Evolutionary conservation across 768 basidiomycete genomes (phyloP).

Genomic region (Pholiota microspora): DNA sequence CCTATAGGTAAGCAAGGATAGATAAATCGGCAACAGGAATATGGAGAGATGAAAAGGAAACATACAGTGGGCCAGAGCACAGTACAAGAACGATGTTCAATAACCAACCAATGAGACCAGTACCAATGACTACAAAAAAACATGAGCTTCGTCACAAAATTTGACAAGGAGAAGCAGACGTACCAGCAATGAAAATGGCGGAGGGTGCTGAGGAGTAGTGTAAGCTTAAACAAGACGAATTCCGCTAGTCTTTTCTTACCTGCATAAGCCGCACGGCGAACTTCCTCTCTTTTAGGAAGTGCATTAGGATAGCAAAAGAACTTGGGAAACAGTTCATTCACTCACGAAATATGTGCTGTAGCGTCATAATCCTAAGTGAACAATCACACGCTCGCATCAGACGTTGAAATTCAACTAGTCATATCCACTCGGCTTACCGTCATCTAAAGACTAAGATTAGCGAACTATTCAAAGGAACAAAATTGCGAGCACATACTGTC

Average conservation of each 20-base stretch:
- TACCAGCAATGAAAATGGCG: constrained; percentile 61
- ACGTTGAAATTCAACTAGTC: constrained; percentile 3
- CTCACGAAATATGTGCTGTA: constrained; percentile 79
- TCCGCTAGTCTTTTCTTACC: constrained; percentile 31
- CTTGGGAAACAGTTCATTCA: constrained; percentile 1
- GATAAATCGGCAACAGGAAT: no score
- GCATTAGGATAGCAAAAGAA: background rate
- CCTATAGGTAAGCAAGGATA: constrained; percentile 35
- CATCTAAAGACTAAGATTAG: constrained; percentile 43
- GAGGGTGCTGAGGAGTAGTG: constrained; percentile 38
- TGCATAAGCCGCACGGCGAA: constrained; percentile 76
- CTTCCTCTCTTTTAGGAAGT: constrained; percentile 58
- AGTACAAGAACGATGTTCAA: constrained; percentile 86
- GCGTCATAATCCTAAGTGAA: constrained; percentile 70
- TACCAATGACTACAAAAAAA: constrained; percentile 55
- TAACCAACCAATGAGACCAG: constrained; percentile 79
- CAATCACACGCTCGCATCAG: background rate
- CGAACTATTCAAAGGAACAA: background rate
- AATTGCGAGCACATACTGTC: constrained; percentile 51
- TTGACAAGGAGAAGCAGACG: constrained; percentile 7
- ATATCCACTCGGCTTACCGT: constrained; percentile 37
- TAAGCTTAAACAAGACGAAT: constrained; percentile 11
- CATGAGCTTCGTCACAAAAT: background rate
- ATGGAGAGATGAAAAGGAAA: no score
- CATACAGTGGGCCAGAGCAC: constrained; percentile 75